phyloP scores from a whole-genome alignment of 2,329 filamentous ascomycete genomes.

The Colletotrichum phormii region DNA sequence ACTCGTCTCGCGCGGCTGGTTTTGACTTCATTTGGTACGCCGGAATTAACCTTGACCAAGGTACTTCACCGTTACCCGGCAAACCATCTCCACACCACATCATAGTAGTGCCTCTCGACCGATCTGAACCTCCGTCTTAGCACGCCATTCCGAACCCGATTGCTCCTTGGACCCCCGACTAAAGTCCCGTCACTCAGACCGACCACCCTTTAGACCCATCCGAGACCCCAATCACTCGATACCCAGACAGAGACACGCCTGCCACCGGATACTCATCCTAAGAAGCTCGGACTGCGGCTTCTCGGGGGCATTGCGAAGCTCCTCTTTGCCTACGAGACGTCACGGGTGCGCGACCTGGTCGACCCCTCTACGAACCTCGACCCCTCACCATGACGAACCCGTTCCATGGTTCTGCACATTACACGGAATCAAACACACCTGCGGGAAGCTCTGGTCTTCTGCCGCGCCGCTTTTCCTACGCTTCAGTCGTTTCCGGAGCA shows the following conservation, averaged over 20 bases:
- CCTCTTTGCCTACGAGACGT: constrained; percentile 21
- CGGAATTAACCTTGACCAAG: constrained; percentile 17
- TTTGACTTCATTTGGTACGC: constrained; percentile 8
- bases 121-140: constrained; percentile 18
- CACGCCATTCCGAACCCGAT: constrained; percentile 30
- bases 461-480: constrained; percentile 54
- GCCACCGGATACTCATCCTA: neutral
- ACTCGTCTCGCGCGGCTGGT: constrained; percentile 6
- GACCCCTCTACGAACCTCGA: constrained; percentile 24
- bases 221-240: neutral
- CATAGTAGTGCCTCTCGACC: constrained; percentile 28
- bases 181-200: constrained; percentile 7
- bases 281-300: constrained; percentile 30
- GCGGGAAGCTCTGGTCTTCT: constrained; percentile 44
- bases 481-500: constrained; percentile 53
- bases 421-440: constrained; percentile 46
- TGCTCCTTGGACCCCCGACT: constrained; percentile 20
- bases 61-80: neutral
- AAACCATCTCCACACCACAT: constrained; percentile 14
- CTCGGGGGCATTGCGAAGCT: constrained; percentile 33
- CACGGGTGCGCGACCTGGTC: constrained; percentile 29
- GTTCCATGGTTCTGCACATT: constrained; percentile 49
- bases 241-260: neutral
- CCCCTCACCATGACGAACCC: constrained; percentile 56
- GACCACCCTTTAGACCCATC: neutral